These are phyloP conservation scores for Pythium volutum DNA, from an alignment of 352 stramenopile genomes.

Conservation along the genomic window DNA sequence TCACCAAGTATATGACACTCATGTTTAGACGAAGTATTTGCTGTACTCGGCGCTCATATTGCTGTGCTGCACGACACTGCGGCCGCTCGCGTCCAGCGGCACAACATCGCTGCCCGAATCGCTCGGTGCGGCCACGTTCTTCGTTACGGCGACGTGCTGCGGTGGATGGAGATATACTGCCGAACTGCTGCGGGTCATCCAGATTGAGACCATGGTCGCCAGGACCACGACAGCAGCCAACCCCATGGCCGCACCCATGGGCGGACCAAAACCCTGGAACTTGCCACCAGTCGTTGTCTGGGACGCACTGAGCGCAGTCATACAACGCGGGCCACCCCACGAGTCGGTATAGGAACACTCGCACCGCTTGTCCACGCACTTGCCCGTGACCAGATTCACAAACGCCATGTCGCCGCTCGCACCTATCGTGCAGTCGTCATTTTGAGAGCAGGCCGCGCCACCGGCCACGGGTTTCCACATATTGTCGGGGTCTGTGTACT, in stretches of 20 bases:
- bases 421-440: constrained; percentile 20
- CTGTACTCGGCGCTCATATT: constrained; percentile 68
- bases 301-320: constrained; percentile 26
- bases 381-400: constrained; percentile 5
- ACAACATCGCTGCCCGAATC: background rate
- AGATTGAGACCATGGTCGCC: constrained; percentile 33
- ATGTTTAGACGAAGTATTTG: constrained; percentile 52
- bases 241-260: constrained; percentile 35
- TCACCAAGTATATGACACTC: too few relatives aligned
- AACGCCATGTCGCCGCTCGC: background rate
- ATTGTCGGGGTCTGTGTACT: constrained; percentile 21
- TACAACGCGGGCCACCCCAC: constrained; percentile 57
- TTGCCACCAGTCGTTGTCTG: constrained; percentile 22
- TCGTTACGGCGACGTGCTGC: background rate
- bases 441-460: constrained; percentile 6
- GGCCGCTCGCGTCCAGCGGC: constrained; percentile 3
- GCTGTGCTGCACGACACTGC: constrained; percentile 20
- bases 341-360: constrained; percentile 28
- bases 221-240: constrained; percentile 33
- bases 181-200: constrained; percentile 9
- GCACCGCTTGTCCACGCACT: constrained; percentile 5
- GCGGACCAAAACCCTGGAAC: constrained; percentile 35
- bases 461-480: constrained; percentile 4
- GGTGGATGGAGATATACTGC: background rate
- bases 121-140: background rate